Conservation (phyloP, 148 eudicot species). For the Camellia sinensis region DNA sequence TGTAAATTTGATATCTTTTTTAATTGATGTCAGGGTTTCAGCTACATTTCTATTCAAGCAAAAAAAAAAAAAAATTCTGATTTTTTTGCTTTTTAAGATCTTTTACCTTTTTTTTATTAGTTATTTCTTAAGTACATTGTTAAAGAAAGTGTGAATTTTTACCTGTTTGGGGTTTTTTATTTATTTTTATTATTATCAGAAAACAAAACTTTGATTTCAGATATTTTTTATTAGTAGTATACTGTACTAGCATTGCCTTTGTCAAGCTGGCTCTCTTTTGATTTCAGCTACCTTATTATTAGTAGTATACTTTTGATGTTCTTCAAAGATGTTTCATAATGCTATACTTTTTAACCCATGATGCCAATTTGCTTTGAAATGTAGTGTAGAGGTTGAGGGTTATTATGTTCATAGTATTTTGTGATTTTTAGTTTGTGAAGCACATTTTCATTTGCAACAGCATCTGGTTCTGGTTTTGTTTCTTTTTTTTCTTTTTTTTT, state of each 20-base stretch:
- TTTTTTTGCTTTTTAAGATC: too few relatives aligned
- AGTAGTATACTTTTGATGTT: neutral
- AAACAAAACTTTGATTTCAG: neutral
- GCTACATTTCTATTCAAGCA: neutral
- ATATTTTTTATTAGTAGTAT: neutral
- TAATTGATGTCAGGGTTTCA: neutral
- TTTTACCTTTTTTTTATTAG: neutral
- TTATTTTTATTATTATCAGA: neutral
- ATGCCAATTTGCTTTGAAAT: neutral
- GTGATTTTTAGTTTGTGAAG: neutral
- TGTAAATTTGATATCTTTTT: neutral
- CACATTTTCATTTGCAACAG: slow-evolving; percentile 1
- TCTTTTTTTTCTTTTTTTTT: neutral
- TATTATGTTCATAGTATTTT: slow-evolving; percentile 1
- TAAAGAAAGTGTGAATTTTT: neutral
- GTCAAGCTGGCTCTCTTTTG: neutral
- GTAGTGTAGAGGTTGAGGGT: neutral
- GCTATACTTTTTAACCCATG: neutral
- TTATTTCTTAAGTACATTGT: neutral
- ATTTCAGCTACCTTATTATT: too few relatives aligned
- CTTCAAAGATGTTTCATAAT: neutral
- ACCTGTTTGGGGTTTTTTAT: neutral
- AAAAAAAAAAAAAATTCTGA: neutral
- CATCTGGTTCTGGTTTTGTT: neutral
- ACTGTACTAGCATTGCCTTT: neutral